A percentile compares a stretch with the other conserved stretches of the same genome.
Conservation (phyloP, 129 eudicot genomes). For the Flaveria brownii region DNA sequence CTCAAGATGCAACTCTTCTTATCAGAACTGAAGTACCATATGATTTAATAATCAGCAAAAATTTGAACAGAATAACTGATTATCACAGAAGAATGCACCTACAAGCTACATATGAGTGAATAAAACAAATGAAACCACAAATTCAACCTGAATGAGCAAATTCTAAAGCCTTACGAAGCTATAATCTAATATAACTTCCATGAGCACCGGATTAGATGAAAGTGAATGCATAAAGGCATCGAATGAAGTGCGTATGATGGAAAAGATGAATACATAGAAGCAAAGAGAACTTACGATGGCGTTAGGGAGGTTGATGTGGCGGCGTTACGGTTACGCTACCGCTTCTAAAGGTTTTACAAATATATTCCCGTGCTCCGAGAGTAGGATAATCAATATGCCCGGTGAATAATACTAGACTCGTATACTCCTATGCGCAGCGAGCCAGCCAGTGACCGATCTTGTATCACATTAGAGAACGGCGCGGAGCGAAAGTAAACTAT, state of each 20-base stretch:
- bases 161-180: neutral
- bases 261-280: neutral
- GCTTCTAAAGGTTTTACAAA: neutral
- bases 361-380: too few relatives aligned
- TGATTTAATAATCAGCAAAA: neutral
- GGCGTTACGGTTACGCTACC: constrained; percentile 2
- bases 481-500: too few relatives aligned
- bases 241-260: neutral
- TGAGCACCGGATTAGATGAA: neutral
- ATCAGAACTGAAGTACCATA: neutral
- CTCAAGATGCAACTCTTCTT: neutral
- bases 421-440: too few relatives aligned
- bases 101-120: neutral
- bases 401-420: too few relatives aligned
- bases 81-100: neutral
- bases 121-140: neutral
- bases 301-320: neutral
- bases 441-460: too few relatives aligned
- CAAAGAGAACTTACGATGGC: neutral
- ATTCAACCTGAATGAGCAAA: neutral
- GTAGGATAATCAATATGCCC: too few relatives aligned
- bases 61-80: neutral
- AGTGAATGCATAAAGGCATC: neutral
- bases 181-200: neutral
- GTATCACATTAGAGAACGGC: too few relatives aligned